Percentiles rank a stretch among this genome's conserved stretches.
These are phyloP conservation scores for Aspergillus sojae DNA, from an alignment of 2,329 filamentous ascomycete species.

Conservation along the genomic window DNA sequence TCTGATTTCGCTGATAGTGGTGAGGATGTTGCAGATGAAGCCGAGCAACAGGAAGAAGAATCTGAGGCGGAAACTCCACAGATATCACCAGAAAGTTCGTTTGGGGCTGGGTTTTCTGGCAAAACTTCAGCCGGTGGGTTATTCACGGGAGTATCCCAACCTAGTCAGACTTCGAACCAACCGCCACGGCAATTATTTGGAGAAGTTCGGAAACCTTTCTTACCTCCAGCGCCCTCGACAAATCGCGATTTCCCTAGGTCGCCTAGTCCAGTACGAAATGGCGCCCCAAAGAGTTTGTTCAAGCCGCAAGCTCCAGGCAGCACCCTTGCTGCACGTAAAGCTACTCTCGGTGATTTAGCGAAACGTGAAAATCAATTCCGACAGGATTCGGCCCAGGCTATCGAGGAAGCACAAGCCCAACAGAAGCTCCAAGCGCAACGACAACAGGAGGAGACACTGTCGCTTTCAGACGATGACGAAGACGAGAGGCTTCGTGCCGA, in stretches of 20 bases:
- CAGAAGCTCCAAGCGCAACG: constrained; percentile 36
- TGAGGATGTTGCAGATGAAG: constrained; percentile 13
- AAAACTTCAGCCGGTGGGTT: constrained; percentile 42
- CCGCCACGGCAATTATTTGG: constrained; percentile 45
- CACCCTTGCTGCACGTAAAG: constrained; percentile 45
- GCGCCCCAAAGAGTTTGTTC: constrained; percentile 30
- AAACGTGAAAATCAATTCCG: constrained; percentile 30
- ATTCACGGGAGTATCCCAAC: constrained; percentile 43
- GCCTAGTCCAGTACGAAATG: constrained; percentile 49
- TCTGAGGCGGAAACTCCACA: constrained; percentile 36
- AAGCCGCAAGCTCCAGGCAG: constrained; percentile 38
- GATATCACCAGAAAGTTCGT: constrained; percentile 49
- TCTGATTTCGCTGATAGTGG: constrained; percentile 40
- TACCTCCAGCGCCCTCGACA: constrained; percentile 36
- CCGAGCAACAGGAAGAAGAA: constrained; percentile 25
- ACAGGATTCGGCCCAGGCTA: constrained; percentile 25
- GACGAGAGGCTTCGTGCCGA: constrained; percentile 51
- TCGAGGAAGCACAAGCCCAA: constrained; percentile 32
- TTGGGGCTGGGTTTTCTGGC: constrained; percentile 37
- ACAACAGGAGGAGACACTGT: constrained; percentile 34
- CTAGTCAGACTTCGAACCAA: constrained; percentile 24
- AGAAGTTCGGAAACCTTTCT: constrained; percentile 44
- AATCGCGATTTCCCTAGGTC: constrained; percentile 45
- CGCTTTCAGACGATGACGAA: constrained; percentile 51
- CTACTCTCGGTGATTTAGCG: constrained; percentile 37